Percentiles rank a stretch among this genome's conserved stretches.
These are phyloP conservation scores for Ogataea kodamae DNA, from an alignment of 805 yeast genomes.

Conservation along the genomic window DNA sequence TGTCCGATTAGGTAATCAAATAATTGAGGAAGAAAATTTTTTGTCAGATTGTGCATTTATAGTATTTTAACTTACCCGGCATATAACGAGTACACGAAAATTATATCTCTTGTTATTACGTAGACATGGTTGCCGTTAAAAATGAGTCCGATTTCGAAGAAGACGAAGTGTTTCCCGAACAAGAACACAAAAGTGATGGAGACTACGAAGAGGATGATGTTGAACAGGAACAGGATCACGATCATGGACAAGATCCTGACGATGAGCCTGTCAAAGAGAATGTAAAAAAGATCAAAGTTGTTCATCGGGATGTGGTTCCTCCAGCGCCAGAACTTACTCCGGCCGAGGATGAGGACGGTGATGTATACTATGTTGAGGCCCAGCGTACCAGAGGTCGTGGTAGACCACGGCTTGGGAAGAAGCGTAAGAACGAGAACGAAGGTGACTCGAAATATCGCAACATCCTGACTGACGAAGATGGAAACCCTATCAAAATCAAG, in stretches of 20 bases:
- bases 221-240: conserved; percentile 21
- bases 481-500: conserved; percentile 57
- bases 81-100: conserved; percentile 15
- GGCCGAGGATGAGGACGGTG: conserved; percentile 27
- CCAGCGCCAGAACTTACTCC: conserved; percentile 4
- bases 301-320: conserved; percentile 16
- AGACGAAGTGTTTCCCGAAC: conserved; percentile 19
- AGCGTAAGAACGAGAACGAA: conserved; percentile 27
- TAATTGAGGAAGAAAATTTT: conserved; percentile 8
- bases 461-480: conserved; percentile 53
- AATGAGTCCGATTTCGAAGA: conserved; percentile 16
- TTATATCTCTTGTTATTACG: conserved; percentile 17
- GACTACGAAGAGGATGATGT: conserved; percentile 24
- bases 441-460: conserved; percentile 24
- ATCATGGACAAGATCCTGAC: conserved; percentile 18
- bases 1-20: conserved; percentile 12
- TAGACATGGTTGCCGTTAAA: conserved; percentile 7
- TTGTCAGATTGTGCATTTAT: not conserved
- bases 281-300: conserved; percentile 11
- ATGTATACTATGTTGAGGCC: conserved; percentile 18
- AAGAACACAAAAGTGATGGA: conserved; percentile 23
- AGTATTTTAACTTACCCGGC: conserved; percentile 6
- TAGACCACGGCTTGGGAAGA: conserved; percentile 28
- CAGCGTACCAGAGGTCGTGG: conserved; percentile 31
- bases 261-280: conserved; percentile 22